These are phyloP conservation scores for Astrothelium macrocarpum DNA, from an alignment of 495 filamentous ascomycete species.

Conservation along the genomic window DNA sequence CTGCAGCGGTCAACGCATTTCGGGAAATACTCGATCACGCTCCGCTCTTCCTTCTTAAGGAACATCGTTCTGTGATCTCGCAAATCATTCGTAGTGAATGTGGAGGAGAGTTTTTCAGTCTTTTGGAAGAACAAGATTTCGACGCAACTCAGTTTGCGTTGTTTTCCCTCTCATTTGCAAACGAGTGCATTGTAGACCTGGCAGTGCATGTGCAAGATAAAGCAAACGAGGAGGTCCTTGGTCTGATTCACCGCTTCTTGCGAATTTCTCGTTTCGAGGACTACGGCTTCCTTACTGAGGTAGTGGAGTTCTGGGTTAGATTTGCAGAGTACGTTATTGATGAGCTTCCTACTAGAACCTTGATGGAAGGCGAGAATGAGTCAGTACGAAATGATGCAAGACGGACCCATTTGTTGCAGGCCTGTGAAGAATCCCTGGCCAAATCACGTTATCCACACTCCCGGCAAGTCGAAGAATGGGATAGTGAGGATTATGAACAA, in stretches of 20 bases:
- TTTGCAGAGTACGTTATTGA: slow-evolving; percentile 51
- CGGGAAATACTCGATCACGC: not conserved
- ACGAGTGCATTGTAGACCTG: not conserved
- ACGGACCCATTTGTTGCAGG: slow-evolving; percentile 8
- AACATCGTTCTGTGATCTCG: not conserved
- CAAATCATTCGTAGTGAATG: not conserved
- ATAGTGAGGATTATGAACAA: slow-evolving; percentile 55
- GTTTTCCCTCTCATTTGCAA: not conserved
- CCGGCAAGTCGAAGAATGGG: slow-evolving; percentile 45
- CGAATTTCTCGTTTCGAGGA: slow-evolving; percentile 50
- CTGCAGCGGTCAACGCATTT: not conserved
- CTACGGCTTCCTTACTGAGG: slow-evolving; percentile 63
- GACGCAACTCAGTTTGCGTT: not conserved
- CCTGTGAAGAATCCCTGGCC: slow-evolving; percentile 13
- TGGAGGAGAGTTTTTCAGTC: not conserved
- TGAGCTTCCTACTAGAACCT: slow-evolving; percentile 18
- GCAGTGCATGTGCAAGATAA: not conserved
- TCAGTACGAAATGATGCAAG: no score
- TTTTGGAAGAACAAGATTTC: not conserved
- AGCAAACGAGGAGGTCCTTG: not conserved
- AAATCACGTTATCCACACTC: slow-evolving; percentile 31
- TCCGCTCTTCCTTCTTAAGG: not conserved
- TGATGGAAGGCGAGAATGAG: not conserved
- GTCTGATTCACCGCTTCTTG: not conserved
- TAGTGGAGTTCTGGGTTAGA: slow-evolving; percentile 77